Evolutionary conservation across 345 rosid genomes (phyloP).

Genomic region (Punica granatum): DNA sequence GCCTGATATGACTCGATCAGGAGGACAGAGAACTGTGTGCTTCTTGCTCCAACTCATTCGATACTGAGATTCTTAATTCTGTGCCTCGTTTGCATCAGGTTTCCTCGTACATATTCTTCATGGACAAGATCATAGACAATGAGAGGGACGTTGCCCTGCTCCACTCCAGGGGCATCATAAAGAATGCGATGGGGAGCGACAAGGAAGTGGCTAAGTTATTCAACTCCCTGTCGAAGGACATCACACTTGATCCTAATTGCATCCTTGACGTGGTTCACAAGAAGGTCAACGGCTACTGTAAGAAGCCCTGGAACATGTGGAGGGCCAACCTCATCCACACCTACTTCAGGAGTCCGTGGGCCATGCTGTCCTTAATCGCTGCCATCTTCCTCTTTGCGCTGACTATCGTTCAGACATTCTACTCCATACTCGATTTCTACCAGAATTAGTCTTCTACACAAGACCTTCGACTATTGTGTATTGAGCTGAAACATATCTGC

Average conservation of each 20-base stretch:
- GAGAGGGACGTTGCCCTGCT: constrained; percentile 31
- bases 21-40: too few relatives aligned
- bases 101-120: constrained; percentile 21
- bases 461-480: neutral
- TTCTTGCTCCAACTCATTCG: too few relatives aligned
- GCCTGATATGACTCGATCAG: too few relatives aligned
- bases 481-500: too few relatives aligned
- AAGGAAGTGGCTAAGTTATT: constrained; percentile 35
- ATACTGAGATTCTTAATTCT: too few relatives aligned
- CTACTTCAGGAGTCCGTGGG: constrained; percentile 48
- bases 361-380: constrained; percentile 29
- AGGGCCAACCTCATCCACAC: constrained; percentile 36
- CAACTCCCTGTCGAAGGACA: constrained; percentile 28
- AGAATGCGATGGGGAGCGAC: constrained; percentile 32
- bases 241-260: constrained; percentile 29
- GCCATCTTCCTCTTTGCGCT: constrained; percentile 39
- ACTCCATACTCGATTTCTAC: constrained; percentile 18
- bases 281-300: constrained; percentile 26
- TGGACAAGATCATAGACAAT: constrained; percentile 35
- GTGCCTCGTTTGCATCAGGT: neutral
- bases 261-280: constrained; percentile 18
- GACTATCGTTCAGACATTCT: constrained; percentile 28
- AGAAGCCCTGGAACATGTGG: constrained; percentile 34
- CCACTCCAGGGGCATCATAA: constrained; percentile 28
- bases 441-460: neutral